A percentile compares a stretch with the other conserved stretches of the same genome.
phyloP scores from a whole-genome alignment of 2,329 filamentous ascomycete genomes.

The Penicillium psychrosexuale region DNA sequence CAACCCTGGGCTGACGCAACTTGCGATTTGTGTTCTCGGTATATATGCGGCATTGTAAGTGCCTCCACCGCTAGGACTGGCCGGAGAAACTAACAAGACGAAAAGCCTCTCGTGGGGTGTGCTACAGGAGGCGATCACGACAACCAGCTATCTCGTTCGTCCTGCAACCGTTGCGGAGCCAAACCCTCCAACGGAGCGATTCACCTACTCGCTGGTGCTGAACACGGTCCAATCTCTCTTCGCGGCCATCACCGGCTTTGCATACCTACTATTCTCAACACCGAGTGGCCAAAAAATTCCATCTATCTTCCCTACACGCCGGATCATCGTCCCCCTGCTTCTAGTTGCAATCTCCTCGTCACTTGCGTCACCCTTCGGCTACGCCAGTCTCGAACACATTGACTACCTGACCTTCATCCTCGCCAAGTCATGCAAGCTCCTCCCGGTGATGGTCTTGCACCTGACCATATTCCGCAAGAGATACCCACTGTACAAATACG shows the following conservation, averaged over 20 bases:
- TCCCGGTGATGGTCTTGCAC: conserved; percentile 98
- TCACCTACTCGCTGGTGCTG: conserved; percentile 90
- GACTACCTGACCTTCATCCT: conserved; percentile 98
- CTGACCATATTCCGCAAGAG: conserved; percentile 83
- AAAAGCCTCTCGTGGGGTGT: conserved; percentile 86
- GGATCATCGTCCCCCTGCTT: conserved; percentile 73
- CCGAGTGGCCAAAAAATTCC: conserved; percentile 50
- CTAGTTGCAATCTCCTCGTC: conserved; percentile 85
- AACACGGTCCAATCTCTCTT: conserved; percentile 94
- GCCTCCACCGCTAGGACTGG: not conserved
- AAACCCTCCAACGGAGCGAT: conserved; percentile 59
- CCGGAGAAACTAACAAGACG: conserved; percentile 1
- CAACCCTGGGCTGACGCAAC: conserved; percentile 64
- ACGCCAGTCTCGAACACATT: conserved; percentile 86
- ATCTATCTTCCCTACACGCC: conserved; percentile 68
- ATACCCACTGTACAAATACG: conserved; percentile 95
- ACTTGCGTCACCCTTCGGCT: conserved; percentile 91
- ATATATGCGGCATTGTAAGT: conserved; percentile 94
- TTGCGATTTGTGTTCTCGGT: conserved; percentile 83
- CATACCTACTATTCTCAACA: conserved; percentile 70
- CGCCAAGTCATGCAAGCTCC: conserved; percentile 94
- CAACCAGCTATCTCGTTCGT: conserved; percentile 71
- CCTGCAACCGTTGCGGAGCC: conserved; percentile 46
- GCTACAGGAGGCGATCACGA: conserved; percentile 96
- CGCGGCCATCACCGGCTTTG: conserved; percentile 74